Evolutionary conservation across 805 yeast genomes (phyloP).

Genomic region (Pichia cephalocereana): DNA sequence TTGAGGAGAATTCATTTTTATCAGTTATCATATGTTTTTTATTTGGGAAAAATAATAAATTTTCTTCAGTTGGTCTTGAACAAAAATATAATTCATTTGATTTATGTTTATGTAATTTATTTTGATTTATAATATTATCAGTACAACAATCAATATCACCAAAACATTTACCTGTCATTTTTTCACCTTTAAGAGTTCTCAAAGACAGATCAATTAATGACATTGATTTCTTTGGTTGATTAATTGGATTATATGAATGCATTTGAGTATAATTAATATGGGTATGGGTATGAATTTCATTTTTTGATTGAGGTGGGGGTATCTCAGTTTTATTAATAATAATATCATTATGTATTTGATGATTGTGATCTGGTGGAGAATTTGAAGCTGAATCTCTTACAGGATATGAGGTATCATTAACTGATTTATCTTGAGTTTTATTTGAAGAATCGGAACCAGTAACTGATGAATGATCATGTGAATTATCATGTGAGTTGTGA

Average conservation of each 20-base stretch:
- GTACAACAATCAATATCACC: conserved; percentile 24
- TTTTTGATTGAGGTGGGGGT: too few relatives aligned
- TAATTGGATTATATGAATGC: not conserved
- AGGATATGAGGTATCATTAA: not conserved
- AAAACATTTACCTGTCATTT: conserved; percentile 24
- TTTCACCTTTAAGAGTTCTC: conserved; percentile 21
- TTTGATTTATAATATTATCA: conserved; percentile 16
- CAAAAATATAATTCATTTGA: conserved; percentile 24
- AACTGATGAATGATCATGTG: not conserved
- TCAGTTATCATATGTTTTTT: conserved; percentile 19
- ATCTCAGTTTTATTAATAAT: too few relatives aligned
- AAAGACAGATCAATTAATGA: conserved; percentile 25
- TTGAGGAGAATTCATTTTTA: conserved; percentile 16
- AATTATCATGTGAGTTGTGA: not conserved
- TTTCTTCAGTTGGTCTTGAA: conserved; percentile 26
- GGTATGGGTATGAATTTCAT: too few relatives aligned
- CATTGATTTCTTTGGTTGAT: not conserved
- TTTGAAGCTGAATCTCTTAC: not conserved
- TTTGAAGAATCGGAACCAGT: not conserved
- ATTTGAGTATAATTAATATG: not conserved
- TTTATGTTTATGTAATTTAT: conserved; percentile 14
- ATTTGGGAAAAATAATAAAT: conserved; percentile 23
- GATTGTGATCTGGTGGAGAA: too few relatives aligned
- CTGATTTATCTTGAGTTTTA: not conserved
- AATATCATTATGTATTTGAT: too few relatives aligned